Conservation (phyloP, 164 flowering plant species). For the Nymphaea thermarum region DNA sequence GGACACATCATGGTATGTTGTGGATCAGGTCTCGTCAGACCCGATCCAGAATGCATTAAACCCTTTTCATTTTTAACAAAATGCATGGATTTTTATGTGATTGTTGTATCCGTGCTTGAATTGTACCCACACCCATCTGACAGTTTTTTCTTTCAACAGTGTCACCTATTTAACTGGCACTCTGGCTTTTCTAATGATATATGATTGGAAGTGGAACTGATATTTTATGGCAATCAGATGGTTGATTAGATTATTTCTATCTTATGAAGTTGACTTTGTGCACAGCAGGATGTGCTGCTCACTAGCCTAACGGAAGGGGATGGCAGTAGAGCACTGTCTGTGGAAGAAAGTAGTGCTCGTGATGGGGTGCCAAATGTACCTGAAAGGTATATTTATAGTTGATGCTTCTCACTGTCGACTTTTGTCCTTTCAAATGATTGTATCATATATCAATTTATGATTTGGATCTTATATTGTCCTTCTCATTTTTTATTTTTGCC, state of each 20-base stretch:
- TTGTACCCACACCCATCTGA: too few species aligned
- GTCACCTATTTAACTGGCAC: too few species aligned
- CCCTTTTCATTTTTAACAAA: too few species aligned
- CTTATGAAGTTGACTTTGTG: slow-evolving; percentile 4
- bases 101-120: too few species aligned
- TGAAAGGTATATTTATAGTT: slow-evolving; percentile 34
- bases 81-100: too few species aligned
- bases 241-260: not conserved
- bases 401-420: slow-evolving; percentile 1
- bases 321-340: slow-evolving; percentile 26
- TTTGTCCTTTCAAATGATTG: not conserved
- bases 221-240: not conserved
- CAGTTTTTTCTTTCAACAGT: too few species aligned
- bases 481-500: not conserved
- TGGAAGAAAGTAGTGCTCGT: slow-evolving; percentile 38
- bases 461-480: not conserved
- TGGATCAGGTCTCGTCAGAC: too few species aligned
- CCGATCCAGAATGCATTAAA: too few species aligned
- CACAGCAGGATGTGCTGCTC: slow-evolving; percentile 32
- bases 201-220: too few species aligned
- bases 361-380: slow-evolving; percentile 44
- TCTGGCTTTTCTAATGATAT: too few species aligned
- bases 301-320: slow-evolving; percentile 13
- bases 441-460: not conserved
- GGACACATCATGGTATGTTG: too few species aligned